Percentiles rank a stretch among this genome's conserved stretches.
These are phyloP conservation scores for Salix arbutifolia DNA, from an alignment of 345 rosid species.

Conservation along the genomic window DNA sequence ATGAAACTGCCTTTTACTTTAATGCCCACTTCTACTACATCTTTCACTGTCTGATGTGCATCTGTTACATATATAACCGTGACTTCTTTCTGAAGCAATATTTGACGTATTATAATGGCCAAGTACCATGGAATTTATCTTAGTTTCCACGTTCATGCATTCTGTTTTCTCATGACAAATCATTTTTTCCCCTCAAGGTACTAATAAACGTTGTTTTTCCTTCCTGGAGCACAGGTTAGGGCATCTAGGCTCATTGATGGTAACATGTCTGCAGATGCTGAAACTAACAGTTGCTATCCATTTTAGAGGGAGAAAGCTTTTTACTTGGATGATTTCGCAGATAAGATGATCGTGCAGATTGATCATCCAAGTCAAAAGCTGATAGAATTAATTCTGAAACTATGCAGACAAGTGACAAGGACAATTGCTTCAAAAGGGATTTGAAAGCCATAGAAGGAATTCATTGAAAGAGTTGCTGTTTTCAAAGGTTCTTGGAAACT, in stretches of 20 bases:
- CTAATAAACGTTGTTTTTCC: not conserved
- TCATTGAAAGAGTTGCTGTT: not conserved
- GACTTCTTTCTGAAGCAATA: not conserved
- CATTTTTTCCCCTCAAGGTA: not conserved
- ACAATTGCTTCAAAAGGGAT: not conserved
- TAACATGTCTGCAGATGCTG: constrained; percentile 12
- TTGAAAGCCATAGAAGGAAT: not conserved
- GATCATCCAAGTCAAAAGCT: constrained; percentile 10
- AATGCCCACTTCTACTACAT: not conserved
- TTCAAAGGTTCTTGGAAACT: not conserved
- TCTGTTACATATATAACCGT: not conserved
- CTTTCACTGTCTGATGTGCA: not conserved
- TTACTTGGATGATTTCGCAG: constrained; percentile 26
- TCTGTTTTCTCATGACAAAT: not conserved
- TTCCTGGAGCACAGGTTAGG: constrained; percentile 31
- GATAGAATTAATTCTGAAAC: constrained; percentile 2
- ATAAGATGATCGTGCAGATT: constrained; percentile 38
- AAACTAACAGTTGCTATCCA: constrained; percentile 16
- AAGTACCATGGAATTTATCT: not conserved
- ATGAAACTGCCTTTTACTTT: not conserved
- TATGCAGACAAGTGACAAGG: not conserved
- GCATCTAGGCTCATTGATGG: constrained; percentile 16
- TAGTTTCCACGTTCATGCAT: not conserved
- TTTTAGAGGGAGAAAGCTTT: constrained; percentile 21
- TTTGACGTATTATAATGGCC: not conserved